Evolutionary conservation across 2,329 filamentous ascomycete genomes (phyloP), one percentile per base, ranked within the genome.

Genomic region (Alternaria sp.): DNA sequence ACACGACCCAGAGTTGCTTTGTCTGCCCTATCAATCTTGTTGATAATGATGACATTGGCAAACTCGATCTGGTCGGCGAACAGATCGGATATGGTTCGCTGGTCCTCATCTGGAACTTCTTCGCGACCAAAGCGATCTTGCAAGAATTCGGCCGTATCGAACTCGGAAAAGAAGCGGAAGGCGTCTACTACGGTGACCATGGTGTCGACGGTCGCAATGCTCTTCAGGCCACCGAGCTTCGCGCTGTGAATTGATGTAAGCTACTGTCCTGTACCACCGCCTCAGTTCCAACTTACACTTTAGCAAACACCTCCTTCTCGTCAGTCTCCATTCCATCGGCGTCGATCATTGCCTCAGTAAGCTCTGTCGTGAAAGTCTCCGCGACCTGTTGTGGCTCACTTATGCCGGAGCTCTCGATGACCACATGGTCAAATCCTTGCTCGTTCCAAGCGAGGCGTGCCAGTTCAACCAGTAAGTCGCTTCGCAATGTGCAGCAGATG

Each of bases 11-110:
- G 79, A 0, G 79, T 82, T 21, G 70, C 77, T 5, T 77, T 72
- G 39, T 81, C 74, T 13, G 90, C 86, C 59, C 86, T 84, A 60
- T 91, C 88, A 5, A 85, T 80, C 74, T 92, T 92, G 77, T 92
- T 92, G 21, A 91, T 77, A 3, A 91, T 82, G 13, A 92, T 83
- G 6, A 91, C 88, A 63, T 92, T 88, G 0, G 89, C 88, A 66
- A 92, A 92, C 74, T 92, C 90, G 58, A 92, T 90, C 68, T 92
- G 89, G 65, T 92, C 89, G 0, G 90, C 88, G 83, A 91, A 90
- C 0, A 92, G 81, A 64, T 92, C 89, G 0, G 88, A 90, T 2
- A 92, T 89, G 0, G 88, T 91, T 0, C 89, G 80, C 64, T 92
- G 88, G 59, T 92, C 90, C 63, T 92, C 89, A 0, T 76, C 85